These are phyloP conservation scores for Verticillium longisporum DNA, from an alignment of 2,329 filamentous ascomycete genomes.

Conservation along the genomic window DNA sequence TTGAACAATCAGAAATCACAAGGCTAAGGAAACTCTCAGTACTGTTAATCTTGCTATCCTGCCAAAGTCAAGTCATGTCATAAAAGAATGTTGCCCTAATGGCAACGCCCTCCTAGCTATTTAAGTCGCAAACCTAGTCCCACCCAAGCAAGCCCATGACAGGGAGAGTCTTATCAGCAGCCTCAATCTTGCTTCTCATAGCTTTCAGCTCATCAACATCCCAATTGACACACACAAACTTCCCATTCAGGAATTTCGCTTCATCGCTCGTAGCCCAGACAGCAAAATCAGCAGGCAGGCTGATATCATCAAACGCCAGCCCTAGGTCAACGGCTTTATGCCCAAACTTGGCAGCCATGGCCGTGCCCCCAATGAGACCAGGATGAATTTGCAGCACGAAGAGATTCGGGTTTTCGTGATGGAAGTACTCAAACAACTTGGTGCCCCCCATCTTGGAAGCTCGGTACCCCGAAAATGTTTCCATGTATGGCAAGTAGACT, in stretches of 20 bases:
- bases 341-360: constrained; percentile 8
- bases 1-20: too few species aligned
- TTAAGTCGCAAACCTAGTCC: background rate
- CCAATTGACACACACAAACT: constrained; percentile 31
- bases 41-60: too few species aligned
- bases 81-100: too few species aligned
- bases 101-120: too few species aligned
- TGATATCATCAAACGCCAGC: background rate
- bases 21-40: too few species aligned
- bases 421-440: constrained; percentile 34
- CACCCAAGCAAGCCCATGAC: background rate
- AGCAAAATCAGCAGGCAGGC: constrained; percentile 17
- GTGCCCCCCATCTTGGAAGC: constrained; percentile 32
- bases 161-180: background rate
- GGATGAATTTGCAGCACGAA: constrained; percentile 35
- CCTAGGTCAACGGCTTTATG: background rate
- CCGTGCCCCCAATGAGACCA: constrained; percentile 16
- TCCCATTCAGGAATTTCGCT: constrained; percentile 30
- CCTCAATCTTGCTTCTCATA: background rate
- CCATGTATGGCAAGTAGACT: constrained; percentile 15
- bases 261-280: constrained; percentile 31
- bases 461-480: constrained; percentile 28
- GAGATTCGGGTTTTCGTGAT: constrained; percentile 28
- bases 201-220: constrained; percentile 29
- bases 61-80: too few species aligned